Conservation (phyloP, 169 alveolate species). For the Eimeria praecox region DNA sequence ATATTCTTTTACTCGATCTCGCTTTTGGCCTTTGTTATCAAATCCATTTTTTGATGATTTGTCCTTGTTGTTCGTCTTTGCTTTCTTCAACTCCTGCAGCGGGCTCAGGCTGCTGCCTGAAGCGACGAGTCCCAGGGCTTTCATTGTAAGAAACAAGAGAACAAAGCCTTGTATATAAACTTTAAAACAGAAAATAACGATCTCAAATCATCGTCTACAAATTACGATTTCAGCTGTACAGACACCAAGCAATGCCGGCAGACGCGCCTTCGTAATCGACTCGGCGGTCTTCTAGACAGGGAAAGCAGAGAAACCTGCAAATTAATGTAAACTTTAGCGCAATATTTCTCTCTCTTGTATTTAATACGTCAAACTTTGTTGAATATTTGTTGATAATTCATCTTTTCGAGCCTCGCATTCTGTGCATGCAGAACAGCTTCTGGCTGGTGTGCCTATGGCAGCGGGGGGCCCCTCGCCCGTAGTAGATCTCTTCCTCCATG, state of each 20-base stretch:
- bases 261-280: not conserved
- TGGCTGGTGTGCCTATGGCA: not conserved
- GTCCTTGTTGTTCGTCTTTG: not conserved
- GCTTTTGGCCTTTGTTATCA: not conserved
- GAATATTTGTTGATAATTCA: not conserved
- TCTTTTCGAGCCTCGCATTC: not conserved
- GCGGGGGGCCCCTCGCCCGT: not conserved
- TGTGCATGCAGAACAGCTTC: not conserved
- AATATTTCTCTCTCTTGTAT: not conserved
- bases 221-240: not conserved
- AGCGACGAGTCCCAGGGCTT: not conserved
- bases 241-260: not conserved
- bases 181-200: not conserved
- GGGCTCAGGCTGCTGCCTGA: not conserved
- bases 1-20: conserved; percentile 37
- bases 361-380: not conserved
- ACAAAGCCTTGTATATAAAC: not conserved
- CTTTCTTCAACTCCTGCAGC: conserved; percentile 7
- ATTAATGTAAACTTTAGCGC: not conserved
- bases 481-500: not conserved
- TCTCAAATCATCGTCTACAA: not conserved
- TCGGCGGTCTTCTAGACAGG: too few relatives aligned
- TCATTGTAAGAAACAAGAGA: not conserved
- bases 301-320: not conserved
- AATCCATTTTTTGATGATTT: not conserved